phyloP scores from a whole-genome alignment of 106 monocot genomes.

The Apostasia ramifera region DNA sequence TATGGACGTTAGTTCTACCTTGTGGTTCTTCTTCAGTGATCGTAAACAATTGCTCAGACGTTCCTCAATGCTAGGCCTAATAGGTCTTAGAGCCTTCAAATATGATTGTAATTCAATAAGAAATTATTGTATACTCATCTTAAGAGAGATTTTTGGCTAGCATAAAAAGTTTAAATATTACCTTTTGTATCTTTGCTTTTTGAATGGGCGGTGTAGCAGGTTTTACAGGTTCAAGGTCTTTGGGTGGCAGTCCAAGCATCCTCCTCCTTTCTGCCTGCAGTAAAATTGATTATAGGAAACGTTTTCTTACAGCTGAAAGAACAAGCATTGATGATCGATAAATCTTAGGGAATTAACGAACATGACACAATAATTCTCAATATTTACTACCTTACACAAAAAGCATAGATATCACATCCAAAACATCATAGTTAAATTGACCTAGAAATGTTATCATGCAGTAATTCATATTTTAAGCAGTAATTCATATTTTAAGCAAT shows the following conservation, averaged over 20 bases:
- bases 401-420: too few relatives aligned
- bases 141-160: not conserved
- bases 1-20: constrained; percentile 25
- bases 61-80: constrained; percentile 36
- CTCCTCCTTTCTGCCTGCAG: constrained; percentile 71
- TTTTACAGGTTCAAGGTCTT: constrained; percentile 26
- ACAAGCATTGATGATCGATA: too few relatives aligned
- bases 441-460: too few relatives aligned
- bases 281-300: not conserved
- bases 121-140: too few relatives aligned
- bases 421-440: too few relatives aligned
- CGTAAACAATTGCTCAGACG: constrained; percentile 67
- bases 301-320: not conserved
- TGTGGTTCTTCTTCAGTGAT: constrained; percentile 63
- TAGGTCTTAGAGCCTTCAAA: constrained; percentile 30
- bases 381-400: too few relatives aligned
- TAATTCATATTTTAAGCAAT: too few relatives aligned
- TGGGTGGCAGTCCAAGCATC: constrained; percentile 63
- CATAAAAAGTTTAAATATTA: not conserved
- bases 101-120: too few relatives aligned
- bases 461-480: too few relatives aligned
- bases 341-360: too few relatives aligned
- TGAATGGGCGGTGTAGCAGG: constrained; percentile 19
- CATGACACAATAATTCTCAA: too few relatives aligned
- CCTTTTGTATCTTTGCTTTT: constrained; percentile 29